These are phyloP conservation scores for Scutellaria minor DNA, from an alignment of 257 asterid species.

Conservation along the genomic window DNA sequence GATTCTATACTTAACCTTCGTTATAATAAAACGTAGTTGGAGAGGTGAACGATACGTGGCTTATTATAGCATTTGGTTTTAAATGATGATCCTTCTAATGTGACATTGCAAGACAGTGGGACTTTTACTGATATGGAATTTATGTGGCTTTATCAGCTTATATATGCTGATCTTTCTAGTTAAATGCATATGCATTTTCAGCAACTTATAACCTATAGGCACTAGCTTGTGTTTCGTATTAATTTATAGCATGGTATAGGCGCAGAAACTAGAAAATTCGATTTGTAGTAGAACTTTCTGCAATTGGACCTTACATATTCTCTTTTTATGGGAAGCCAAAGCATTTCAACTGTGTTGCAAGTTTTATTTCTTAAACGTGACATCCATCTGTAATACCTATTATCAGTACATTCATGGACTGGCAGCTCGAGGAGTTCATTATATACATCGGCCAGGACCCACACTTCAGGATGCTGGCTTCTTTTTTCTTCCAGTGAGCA, in stretches of 20 bases:
- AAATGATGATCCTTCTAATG: slow-evolving; percentile 20
- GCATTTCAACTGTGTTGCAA: not conserved
- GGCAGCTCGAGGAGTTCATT: slow-evolving; percentile 96
- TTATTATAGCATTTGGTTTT: not conserved
- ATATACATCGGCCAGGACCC: slow-evolving; percentile 90
- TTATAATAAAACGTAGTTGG: not conserved
- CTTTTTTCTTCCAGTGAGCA: slow-evolving; percentile 58
- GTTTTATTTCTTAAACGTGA: slow-evolving; percentile 15
- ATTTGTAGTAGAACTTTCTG: not conserved
- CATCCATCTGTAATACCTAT: slow-evolving; percentile 20
- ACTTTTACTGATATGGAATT: not conserved
- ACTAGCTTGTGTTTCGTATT: not conserved
- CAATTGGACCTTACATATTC: not conserved
- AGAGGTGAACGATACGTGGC: not conserved
- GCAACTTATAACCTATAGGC: slow-evolving; percentile 1
- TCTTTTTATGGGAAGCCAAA: slow-evolving; percentile 7
- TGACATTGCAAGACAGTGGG: not conserved
- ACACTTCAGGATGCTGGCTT: slow-evolving; percentile 86
- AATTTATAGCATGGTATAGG: not conserved
- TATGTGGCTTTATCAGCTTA: slow-evolving; percentile 15
- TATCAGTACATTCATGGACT: slow-evolving; percentile 88
- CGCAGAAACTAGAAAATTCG: not conserved
- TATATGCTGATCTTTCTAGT: slow-evolving; percentile 7
- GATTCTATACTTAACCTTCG: slow-evolving; percentile 1
- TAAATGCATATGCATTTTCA: not conserved